These are phyloP conservation scores for Macadamia tetraphylla DNA, from an alignment of 164 flowering plant genomes.

Conservation along the genomic window DNA sequence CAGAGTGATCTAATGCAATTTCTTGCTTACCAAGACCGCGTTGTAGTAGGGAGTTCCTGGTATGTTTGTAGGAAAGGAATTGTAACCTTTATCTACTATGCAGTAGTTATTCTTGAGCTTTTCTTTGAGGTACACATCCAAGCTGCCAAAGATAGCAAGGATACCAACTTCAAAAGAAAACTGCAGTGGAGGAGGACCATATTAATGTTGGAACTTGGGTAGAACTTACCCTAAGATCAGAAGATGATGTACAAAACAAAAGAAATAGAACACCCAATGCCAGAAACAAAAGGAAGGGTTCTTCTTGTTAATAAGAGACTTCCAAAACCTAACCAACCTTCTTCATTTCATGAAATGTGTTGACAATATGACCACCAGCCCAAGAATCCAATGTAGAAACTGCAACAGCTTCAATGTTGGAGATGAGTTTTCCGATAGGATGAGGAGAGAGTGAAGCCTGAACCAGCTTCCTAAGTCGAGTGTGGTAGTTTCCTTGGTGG, in stretches of 20 bases:
- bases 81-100: constrained; percentile 69
- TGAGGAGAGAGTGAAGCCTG: constrained; percentile 52
- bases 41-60: constrained; percentile 62
- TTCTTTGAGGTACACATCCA: constrained; percentile 34
- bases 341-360: constrained; percentile 74
- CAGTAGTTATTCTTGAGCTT: constrained; percentile 50
- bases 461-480: constrained; percentile 58
- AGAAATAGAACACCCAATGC: too few species aligned
- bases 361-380: constrained; percentile 42
- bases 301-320: too few species aligned
- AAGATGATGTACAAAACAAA: background rate
- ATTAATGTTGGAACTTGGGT: too few species aligned
- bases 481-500: constrained; percentile 79
- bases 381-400: constrained; percentile 43
- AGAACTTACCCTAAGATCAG: too few species aligned
- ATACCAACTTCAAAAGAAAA: constrained; percentile 69
- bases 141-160: constrained; percentile 47
- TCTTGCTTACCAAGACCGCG: constrained; percentile 48
- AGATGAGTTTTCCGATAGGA: constrained; percentile 34
- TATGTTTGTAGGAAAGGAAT: constrained; percentile 58
- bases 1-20: too few species aligned
- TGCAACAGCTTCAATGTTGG: constrained; percentile 42
- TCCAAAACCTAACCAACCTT: constrained; percentile 34
- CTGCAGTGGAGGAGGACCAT: constrained; percentile 24
- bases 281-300: too few species aligned